Conservation (phyloP, 2,329 filamentous ascomycete genomes). For the Colletotrichum sp. region DNA sequence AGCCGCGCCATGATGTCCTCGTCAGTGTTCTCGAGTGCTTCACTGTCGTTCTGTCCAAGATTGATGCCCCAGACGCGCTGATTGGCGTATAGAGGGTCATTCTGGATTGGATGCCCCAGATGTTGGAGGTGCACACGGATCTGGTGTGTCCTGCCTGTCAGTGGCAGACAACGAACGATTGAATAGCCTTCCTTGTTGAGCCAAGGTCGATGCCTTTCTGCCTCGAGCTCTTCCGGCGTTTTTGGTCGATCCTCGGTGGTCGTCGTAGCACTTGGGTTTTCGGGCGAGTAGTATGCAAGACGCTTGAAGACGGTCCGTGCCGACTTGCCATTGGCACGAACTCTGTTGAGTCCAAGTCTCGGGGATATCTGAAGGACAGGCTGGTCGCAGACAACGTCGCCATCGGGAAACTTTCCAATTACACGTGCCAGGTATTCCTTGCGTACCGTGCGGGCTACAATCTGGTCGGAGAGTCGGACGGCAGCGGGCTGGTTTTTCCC, state of each 20-base stretch:
- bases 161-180: slow-evolving; percentile 89
- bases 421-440: slow-evolving; percentile 97
- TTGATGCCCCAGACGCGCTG: slow-evolving; percentile 86
- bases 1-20: slow-evolving; percentile 89
- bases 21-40: slow-evolving; percentile 75
- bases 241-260: slow-evolving; percentile 23
- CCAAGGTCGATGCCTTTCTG: slow-evolving; percentile 40
- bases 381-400: slow-evolving; percentile 89
- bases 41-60: slow-evolving; percentile 71
- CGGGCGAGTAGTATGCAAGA: slow-evolving; percentile 85
- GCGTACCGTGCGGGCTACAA: slow-evolving; percentile 80
- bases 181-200: slow-evolving; percentile 80
- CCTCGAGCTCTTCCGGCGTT: slow-evolving; percentile 25
- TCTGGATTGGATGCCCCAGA: slow-evolving; percentile 92
- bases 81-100: slow-evolving; percentile 98
- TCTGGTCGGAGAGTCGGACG: slow-evolving; percentile 76
- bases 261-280: slow-evolving; percentile 22
- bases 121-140: slow-evolving; percentile 94
- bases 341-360: slow-evolving; percentile 90
- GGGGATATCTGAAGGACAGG: slow-evolving; percentile 94
- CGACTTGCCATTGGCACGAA: slow-evolving; percentile 90
- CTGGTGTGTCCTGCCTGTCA: slow-evolving; percentile 95
- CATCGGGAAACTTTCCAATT: slow-evolving; percentile 88
- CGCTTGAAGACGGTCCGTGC: slow-evolving; percentile 91
- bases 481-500: slow-evolving; percentile 85